Conservation (phyloP, 768 basidiomycete species). For the Serendipita sp. region DNA sequence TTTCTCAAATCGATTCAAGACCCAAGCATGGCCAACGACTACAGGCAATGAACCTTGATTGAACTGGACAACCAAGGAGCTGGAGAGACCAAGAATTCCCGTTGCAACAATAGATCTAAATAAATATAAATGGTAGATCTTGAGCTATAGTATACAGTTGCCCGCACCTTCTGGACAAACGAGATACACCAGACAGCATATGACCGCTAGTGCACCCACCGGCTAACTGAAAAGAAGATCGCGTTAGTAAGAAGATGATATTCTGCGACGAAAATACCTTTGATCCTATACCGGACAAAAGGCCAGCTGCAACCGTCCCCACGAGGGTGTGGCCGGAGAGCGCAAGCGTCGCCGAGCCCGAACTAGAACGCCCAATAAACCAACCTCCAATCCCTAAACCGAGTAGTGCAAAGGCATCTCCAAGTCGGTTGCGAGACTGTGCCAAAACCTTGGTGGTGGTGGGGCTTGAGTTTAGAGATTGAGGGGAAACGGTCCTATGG, state of each 20-base stretch:
- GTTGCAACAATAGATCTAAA: constrained; percentile 40
- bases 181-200: constrained; percentile 46
- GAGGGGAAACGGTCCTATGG: constrained; percentile 18
- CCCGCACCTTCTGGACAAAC: constrained; percentile 36
- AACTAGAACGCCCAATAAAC: too few species aligned
- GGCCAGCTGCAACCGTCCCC: constrained; percentile 24
- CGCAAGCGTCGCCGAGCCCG: too few species aligned
- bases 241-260: neutral
- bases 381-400: too few species aligned
- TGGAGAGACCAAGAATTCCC: constrained; percentile 35
- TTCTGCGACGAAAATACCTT: constrained; percentile 17
- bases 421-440: too few species aligned
- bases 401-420: too few species aligned
- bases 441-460: neutral
- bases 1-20: constrained; percentile 6
- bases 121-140: constrained; percentile 4
- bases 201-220: constrained; percentile 50
- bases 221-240: constrained; percentile 21
- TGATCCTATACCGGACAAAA: constrained; percentile 42
- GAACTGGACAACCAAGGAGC: constrained; percentile 17
- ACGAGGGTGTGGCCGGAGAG: neutral
- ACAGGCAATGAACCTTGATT: constrained; percentile 17
- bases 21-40: constrained; percentile 24
- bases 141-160: neutral
- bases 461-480: neutral